These are phyloP conservation scores for Arthroderma sp. DNA, from an alignment of 2,329 filamentous ascomycete genomes.

Conservation along the genomic window DNA sequence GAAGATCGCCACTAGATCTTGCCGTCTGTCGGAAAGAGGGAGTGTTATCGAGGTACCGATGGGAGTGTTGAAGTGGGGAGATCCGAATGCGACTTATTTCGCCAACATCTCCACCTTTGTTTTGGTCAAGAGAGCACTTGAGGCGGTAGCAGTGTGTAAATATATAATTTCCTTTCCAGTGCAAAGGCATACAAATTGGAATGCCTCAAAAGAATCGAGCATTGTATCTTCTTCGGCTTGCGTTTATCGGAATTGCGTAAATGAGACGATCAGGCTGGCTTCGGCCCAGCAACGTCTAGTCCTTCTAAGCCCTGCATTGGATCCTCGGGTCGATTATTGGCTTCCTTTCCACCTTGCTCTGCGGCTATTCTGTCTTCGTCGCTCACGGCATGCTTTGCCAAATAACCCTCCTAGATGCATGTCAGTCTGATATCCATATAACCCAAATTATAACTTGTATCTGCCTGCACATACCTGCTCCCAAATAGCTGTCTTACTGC, in stretches of 20 bases:
- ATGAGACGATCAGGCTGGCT: conserved; percentile 45
- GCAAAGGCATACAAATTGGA: background rate
- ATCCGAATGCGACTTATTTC: background rate
- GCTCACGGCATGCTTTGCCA: conserved; percentile 73
- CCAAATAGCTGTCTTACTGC: conserved; percentile 91
- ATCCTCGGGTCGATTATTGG: conserved; percentile 51
- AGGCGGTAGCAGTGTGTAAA: conserved; percentile 2
- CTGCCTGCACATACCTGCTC: conserved; percentile 58
- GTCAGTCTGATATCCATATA: background rate
- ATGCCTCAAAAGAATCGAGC: too few species aligned
- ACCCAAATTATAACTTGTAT: background rate
- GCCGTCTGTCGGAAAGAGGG: conserved; percentile 1
- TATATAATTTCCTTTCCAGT: conserved; percentile 2
- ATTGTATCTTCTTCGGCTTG: too few species aligned
- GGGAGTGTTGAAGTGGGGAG: background rate
- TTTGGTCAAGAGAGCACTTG: background rate
- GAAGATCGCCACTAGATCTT: conserved; percentile 18
- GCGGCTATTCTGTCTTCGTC: conserved; percentile 59
- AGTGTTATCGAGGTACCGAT: background rate
- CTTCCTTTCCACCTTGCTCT: conserved; percentile 38
- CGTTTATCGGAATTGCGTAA: background rate
- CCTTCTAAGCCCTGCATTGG: conserved; percentile 94
- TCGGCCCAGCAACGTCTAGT: conserved; percentile 85
- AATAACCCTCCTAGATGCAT: conserved; percentile 65
- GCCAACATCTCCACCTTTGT: conserved; percentile 1